Percentiles rank a stretch among this genome's conserved stretches.
Evolutionary conservation across 2,329 filamentous ascomycete species (phyloP).

Genomic region (Phialemonium atrogriseum): DNA sequence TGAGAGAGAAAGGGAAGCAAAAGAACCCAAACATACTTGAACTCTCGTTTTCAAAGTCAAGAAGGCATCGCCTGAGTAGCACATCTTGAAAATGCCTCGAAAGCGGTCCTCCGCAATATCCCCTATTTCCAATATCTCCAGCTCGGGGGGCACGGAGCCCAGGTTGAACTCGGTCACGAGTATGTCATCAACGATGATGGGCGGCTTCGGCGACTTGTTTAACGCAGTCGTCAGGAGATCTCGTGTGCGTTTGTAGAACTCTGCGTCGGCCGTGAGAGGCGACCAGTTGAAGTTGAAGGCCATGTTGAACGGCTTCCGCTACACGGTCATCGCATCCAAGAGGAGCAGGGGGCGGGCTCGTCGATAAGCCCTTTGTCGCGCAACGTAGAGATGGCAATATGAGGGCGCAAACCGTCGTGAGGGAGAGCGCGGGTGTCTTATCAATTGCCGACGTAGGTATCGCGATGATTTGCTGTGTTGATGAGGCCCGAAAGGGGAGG

Average conservation of each 20-base stretch:
- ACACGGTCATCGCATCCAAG: constrained; percentile 12
- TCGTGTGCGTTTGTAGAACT: constrained; percentile 81
- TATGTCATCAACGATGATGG: constrained; percentile 99
- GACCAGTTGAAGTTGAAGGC: constrained; percentile 99
- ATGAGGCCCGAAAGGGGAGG: too few relatives aligned
- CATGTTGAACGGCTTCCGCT: constrained; percentile 54
- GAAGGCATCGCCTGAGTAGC: constrained; percentile 90
- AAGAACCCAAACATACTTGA: constrained; percentile 52
- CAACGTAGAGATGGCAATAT: too few relatives aligned
- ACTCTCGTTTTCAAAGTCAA: constrained; percentile 92
- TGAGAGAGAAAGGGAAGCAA: constrained; percentile 9
- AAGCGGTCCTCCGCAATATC: constrained; percentile 96
- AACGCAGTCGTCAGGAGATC: constrained; percentile 90
- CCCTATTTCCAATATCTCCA: constrained; percentile 96
- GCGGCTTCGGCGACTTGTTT: constrained; percentile 96
- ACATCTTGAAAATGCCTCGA: constrained; percentile 98
- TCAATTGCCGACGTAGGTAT: too few relatives aligned
- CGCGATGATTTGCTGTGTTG: too few relatives aligned
- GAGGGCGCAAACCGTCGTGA: too few relatives aligned
- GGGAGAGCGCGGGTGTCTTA: too few relatives aligned
- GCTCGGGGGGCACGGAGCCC: constrained; percentile 84
- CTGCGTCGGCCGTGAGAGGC: constrained; percentile 90
- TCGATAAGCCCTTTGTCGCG: constrained; percentile 3
- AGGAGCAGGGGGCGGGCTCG: constrained; percentile 4
- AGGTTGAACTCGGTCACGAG: constrained; percentile 96